Conservation (phyloP, 2,329 filamentous ascomycete species). For the Decorospora gaudefroyi region DNA sequence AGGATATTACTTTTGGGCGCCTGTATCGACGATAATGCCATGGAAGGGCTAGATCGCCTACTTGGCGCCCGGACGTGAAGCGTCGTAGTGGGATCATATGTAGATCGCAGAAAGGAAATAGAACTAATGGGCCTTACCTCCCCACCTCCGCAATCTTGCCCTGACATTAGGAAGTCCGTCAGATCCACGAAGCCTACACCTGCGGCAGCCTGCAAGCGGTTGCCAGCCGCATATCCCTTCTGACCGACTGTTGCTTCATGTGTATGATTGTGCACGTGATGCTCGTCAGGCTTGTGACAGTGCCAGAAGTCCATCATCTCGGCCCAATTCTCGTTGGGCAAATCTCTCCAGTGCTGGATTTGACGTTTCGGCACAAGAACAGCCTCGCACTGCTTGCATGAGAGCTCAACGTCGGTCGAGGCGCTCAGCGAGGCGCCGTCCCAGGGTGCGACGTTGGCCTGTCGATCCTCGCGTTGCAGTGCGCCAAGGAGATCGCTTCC, state of each 20-base stretch:
- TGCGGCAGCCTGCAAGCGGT: slow-evolving; percentile 67
- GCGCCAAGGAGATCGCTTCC: slow-evolving; percentile 36
- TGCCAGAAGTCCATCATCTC: slow-evolving; percentile 99
- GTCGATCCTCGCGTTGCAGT: slow-evolving; percentile 38
- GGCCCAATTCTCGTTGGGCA: slow-evolving; percentile 96
- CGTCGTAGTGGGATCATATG: background rate
- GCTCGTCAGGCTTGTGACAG: slow-evolving; percentile 83
- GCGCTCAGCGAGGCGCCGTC: slow-evolving; percentile 44
- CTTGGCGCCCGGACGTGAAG: slow-evolving; percentile 54
- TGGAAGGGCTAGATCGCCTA: slow-evolving; percentile 57
- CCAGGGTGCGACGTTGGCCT: slow-evolving; percentile 51
- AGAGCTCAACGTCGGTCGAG: slow-evolving; percentile 24
- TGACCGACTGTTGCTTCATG: slow-evolving; percentile 35
- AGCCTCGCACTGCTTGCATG: slow-evolving; percentile 35
- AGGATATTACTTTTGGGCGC: slow-evolving; percentile 57
- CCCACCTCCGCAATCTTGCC: slow-evolving; percentile 64
- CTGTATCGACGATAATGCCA: slow-evolving; percentile 63
- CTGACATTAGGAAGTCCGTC: slow-evolving; percentile 72
- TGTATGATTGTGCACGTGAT: slow-evolving; percentile 59
- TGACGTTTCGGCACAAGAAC: slow-evolving; percentile 24
- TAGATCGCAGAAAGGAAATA: background rate
- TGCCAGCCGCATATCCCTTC: slow-evolving; percentile 82
- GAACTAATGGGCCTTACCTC: slow-evolving; percentile 47
- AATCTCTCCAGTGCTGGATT: slow-evolving; percentile 75
- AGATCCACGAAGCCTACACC: slow-evolving; percentile 80